phyloP scores from a whole-genome alignment of 2,329 filamentous ascomycete genomes.

The Diaporthe humulicola region DNA sequence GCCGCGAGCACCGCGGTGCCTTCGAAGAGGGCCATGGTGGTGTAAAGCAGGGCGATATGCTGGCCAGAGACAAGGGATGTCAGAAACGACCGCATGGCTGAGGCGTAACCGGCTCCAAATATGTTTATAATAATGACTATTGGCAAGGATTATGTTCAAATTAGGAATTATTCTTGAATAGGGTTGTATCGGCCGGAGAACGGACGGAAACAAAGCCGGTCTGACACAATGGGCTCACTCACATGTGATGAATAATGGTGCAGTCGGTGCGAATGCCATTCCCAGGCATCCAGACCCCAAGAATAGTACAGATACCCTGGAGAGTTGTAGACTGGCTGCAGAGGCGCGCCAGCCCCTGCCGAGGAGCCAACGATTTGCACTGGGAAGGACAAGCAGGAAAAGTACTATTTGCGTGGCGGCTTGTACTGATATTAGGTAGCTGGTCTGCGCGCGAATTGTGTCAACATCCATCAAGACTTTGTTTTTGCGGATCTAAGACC shows the following conservation, averaged over 20 bases:
- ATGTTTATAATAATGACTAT: slow-evolving; percentile 35
- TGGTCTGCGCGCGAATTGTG: slow-evolving; percentile 2
- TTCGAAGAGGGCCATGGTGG: slow-evolving; percentile 39
- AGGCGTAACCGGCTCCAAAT: slow-evolving; percentile 32
- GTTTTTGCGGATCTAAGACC: not conserved
- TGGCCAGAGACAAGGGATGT: slow-evolving; percentile 31
- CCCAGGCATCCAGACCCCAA: slow-evolving; percentile 22
- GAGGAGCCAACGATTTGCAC: slow-evolving; percentile 9
- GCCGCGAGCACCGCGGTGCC: slow-evolving; percentile 26
- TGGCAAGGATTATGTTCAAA: not conserved
- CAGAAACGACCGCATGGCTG: slow-evolving; percentile 36
- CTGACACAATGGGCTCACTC: not conserved
- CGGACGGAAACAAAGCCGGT: not conserved
- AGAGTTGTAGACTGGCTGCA: slow-evolving; percentile 31
- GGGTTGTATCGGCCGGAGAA: not conserved
- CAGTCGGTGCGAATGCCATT: slow-evolving; percentile 34
- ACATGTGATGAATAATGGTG: slow-evolving; percentile 32
- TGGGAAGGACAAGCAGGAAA: slow-evolving; percentile 32
- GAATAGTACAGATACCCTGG: slow-evolving; percentile 29
- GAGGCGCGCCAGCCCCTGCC: slow-evolving; percentile 13
- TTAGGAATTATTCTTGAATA: not conserved
- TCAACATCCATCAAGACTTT: not conserved
- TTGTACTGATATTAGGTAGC: slow-evolving; percentile 36
- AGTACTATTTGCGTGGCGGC: slow-evolving; percentile 38
- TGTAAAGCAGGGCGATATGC: slow-evolving; percentile 32